phyloP scores from a whole-genome alignment of 306 rosid species.

The Nissolia schottii region DNA sequence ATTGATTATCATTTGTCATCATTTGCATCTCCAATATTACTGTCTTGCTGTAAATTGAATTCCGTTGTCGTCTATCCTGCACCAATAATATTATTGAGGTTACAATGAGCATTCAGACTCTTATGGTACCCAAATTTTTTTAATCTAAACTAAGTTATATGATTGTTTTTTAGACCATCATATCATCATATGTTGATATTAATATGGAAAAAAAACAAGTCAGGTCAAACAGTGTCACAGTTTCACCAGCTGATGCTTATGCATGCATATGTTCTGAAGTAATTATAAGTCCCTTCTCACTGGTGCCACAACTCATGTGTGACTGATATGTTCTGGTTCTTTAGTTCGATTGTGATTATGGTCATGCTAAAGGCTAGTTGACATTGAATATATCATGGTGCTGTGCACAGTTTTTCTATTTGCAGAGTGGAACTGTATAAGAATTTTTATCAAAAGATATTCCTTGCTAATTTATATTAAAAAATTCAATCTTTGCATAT shows the following conservation, averaged over 20 bases:
- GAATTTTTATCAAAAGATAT: not conserved
- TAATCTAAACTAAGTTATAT: not conserved
- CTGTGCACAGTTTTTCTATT: not conserved
- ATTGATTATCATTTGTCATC: not conserved
- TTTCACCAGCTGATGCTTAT: not conserved
- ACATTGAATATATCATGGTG: not conserved
- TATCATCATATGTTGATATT: not conserved
- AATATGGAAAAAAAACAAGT: not conserved
- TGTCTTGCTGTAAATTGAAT: not conserved
- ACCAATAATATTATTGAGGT: not conserved
- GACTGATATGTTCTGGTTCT: not conserved
- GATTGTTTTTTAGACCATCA: not conserved
- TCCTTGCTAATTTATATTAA: not conserved
- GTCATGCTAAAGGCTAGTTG: not conserved
- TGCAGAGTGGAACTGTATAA: not conserved
- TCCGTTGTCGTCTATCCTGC: not conserved
- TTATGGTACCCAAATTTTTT: not conserved
- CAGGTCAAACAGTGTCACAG: not conserved
- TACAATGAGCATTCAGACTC: not conserved
- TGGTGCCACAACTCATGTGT: not conserved
- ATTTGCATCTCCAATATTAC: not conserved
- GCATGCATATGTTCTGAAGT: not conserved
- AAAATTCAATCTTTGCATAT: constrained; percentile 7
- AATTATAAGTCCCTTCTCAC: not conserved
- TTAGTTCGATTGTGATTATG: not conserved